Evolutionary conservation across 2,329 filamentous ascomycete species (phyloP).

Genomic region (Orbilia javanica): DNA sequence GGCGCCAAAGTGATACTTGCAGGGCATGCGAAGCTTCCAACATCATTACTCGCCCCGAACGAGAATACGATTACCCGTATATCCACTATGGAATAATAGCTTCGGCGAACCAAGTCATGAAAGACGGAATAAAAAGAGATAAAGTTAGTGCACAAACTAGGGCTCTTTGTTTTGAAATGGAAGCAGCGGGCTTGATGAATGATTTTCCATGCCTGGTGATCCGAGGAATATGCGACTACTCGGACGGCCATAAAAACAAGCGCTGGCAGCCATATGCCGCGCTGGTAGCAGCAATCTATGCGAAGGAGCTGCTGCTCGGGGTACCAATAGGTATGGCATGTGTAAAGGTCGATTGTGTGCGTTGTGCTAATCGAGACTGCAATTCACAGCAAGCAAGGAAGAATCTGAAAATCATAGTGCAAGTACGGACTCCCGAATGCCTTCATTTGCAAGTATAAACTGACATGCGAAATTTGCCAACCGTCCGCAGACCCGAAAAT

Average conservation of each 20-base stretch:
- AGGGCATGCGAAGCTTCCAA: constrained; percentile 11
- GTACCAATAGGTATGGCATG: too few relatives aligned
- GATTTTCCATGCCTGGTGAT: constrained; percentile 13
- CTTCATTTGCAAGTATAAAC: too few relatives aligned
- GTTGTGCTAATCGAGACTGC: too few relatives aligned
- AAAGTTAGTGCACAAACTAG: not conserved
- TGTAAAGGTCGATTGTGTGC: too few relatives aligned
- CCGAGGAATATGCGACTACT: constrained; percentile 32
- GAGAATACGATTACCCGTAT: too few relatives aligned
- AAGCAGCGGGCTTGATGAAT: not conserved
- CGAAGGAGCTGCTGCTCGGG: constrained; percentile 20
- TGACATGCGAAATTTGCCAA: too few relatives aligned
- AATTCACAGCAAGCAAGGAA: too few relatives aligned
- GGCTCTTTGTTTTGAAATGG: not conserved
- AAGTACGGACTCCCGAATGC: not conserved
- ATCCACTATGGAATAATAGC: not conserved
- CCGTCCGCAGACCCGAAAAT: too few relatives aligned
- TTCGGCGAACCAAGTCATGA: not conserved
- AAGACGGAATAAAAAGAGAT: not conserved
- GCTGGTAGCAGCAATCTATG: not conserved
- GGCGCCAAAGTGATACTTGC: too few relatives aligned
- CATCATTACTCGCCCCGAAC: too few relatives aligned
- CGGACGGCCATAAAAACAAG: constrained; percentile 12
- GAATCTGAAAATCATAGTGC: not conserved
- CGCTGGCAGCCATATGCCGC: constrained; percentile 6